Evolutionary conservation across 805 yeast species (phyloP).

Genomic region (Candida suzukii): DNA sequence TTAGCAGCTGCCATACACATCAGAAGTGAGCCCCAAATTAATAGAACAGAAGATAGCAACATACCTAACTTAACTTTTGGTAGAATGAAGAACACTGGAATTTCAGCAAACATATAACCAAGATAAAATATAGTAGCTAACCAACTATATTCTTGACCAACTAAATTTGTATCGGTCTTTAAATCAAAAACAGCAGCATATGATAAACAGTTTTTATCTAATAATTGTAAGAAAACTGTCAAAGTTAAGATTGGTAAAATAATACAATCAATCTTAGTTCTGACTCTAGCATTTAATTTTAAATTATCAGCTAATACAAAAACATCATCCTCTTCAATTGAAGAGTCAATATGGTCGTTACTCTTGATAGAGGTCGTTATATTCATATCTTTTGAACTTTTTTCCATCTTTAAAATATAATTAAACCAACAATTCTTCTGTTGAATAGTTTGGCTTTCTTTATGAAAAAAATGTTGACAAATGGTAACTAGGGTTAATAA

Average conservation of each 20-base stretch:
- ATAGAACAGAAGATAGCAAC: slow-evolving; percentile 26
- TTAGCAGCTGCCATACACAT: slow-evolving; percentile 39
- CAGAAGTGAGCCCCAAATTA: slow-evolving; percentile 41
- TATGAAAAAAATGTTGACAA: too few relatives aligned
- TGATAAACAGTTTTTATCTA: slow-evolving; percentile 36
- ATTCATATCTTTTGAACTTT: neutral
- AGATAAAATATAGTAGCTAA: slow-evolving; percentile 54
- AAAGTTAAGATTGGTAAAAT: slow-evolving; percentile 23
- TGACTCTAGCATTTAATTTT: slow-evolving; percentile 5
- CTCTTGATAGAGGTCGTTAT: neutral
- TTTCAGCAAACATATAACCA: slow-evolving; percentile 55
- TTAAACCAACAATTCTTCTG: too few relatives aligned
- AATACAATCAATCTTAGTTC: slow-evolving; percentile 15
- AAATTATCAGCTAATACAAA: neutral
- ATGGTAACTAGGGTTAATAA: too few relatives aligned
- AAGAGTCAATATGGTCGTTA: neutral
- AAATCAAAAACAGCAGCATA: slow-evolving; percentile 42
- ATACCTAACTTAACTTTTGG: slow-evolving; percentile 26
- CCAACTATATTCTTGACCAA: slow-evolving; percentile 45
- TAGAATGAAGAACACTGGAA: slow-evolving; percentile 34
- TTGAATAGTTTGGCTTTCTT: too few relatives aligned
- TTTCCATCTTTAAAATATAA: neutral
- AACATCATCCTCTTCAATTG: neutral
- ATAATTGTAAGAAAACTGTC: slow-evolving; percentile 18
- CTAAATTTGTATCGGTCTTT: slow-evolving; percentile 29